Evolutionary conservation across 1,284 basidiomycete genomes (phyloP), one percentile per base, ranked within the genome.

Genomic region (Sanghuangporus sanghuang): DNA sequence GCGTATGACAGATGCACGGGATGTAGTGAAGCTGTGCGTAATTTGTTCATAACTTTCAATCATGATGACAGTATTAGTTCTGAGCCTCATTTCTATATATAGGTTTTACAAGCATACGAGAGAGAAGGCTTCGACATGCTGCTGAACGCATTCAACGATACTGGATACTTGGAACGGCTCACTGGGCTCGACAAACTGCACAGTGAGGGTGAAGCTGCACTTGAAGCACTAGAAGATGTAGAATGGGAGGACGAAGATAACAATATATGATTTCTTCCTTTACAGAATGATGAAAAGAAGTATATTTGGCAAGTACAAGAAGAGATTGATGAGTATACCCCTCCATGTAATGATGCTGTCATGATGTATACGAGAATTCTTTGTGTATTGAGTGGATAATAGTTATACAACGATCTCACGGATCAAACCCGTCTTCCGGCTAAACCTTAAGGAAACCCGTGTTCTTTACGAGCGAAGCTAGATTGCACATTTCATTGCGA

Each of bases 1-100:
- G 93, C 95, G 0, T 99, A 92, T 72, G 84, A 91, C 62, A 80
- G 83, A 54, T 99, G 97, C 73, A 98, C 96, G 0, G 96, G 92
- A 0, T 99, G 96, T 73, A 92, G 90, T 64, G 84, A 90, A 66
- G 82, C 80, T 38, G 92, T 93, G 65, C 65, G 87, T 70, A 36
- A 35, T 59, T 56, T 46, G 40, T 55, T 36, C 36, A 16, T 56
- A n/a, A 18, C 2, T 42, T 40, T 27, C 50, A 4, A 11, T 6
- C 23, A 11, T 52, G 16, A 9, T 50, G n/a, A 50, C 18, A 12
- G 48, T 23, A 1, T 35, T 52, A 2, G 8, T 27, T n/a, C 32
- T 35, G 12, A 38, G 6, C 16, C 2, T 27, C 27, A 9, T 32
- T 5, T 11, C 16, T 2, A 32, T 16, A 36, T 32, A 35, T 68